Evolutionary conservation across 192 early-diverging fungal species (phyloP), one percentile per base, ranked within the genome.

Genomic region (Anaeromyces robustus): DNA sequence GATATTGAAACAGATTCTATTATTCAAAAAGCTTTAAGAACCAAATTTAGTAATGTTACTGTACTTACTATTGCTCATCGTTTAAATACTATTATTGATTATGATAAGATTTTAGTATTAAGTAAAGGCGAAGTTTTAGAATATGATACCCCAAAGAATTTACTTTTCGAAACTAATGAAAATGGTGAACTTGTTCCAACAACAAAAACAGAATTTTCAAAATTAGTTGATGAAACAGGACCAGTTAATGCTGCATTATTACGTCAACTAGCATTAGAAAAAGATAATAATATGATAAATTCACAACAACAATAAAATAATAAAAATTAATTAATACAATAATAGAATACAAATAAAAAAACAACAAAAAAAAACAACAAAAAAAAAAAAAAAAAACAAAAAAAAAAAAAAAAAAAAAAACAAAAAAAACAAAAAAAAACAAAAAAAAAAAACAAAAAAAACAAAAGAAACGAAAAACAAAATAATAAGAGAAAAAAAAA

Each of bases 1-100:
- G 94, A 95, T 84, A 88, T 92, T 83, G 93, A 92, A 78, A 95
- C 94, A 2, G 95, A 96, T 82, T 90, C 89, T 12, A 81, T 91
- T 43, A 92, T 95, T 80, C 94, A 95, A 83, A 86, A 87, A 82
- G 87, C 92, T 28, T 89, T 94, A 30, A 87, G 87, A 11, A 84
- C 83, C 22, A 68, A 68, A n/a, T 80, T 80, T 12, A 43, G 29
- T 30, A 37, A 80, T 77, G 80, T 77, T 7, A 91, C 90, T 1
- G 91, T 94, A 5, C 84, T 94, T 12, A 91, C 90, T 80, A 94
- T 94, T 77, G 93, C 93, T 14, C 93, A 96, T 83, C 90, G 94
- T 52, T 85, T 94, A 30, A 91, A 94, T 80, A 94, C 93, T 4
- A 84, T 87, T 29, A 87, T 86, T 29, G 89, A 89, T 30, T 89